Evolutionary conservation across 1,139 yeast genomes (phyloP).

Genomic region (Entelexis sorbosivorans): DNA sequence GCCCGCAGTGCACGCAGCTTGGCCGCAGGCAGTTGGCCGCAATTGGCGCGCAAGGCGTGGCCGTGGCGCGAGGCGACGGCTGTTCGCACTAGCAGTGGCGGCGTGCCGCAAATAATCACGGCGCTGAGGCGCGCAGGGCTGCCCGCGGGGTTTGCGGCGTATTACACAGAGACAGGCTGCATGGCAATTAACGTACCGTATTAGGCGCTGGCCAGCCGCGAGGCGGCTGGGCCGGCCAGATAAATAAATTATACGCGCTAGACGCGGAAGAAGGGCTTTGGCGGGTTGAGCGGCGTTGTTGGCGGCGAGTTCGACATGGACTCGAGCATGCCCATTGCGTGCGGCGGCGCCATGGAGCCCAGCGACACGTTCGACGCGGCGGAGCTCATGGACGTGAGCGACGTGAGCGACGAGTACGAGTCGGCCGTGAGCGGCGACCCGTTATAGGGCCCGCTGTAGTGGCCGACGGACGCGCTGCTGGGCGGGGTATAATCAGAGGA

Average conservation of each 20-base stretch:
- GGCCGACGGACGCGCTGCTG: conserved; percentile 4
- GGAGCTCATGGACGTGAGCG: conserved; percentile 18
- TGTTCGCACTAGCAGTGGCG: no score
- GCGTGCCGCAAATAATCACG: no score
- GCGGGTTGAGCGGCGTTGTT: conserved; percentile 24
- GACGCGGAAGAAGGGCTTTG: conserved; percentile 23
- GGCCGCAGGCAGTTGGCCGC: no score
- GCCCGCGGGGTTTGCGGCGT: no score
- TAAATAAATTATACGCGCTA: conserved; percentile 7
- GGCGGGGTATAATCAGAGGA: conserved; percentile 19
- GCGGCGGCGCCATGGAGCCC: conserved; percentile 10
- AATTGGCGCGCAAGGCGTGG: no score
- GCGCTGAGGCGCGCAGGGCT: no score
- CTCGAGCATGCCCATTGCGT: conserved; percentile 11
- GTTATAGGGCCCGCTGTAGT: conserved; percentile 12
- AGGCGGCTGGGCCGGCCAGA: background rate
- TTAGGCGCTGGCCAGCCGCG: background rate
- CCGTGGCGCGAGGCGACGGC: no score
- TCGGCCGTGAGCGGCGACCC: conserved; percentile 23
- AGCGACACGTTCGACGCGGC: conserved; percentile 14
- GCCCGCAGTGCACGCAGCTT: no score
- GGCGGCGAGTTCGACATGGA: conserved; percentile 22
- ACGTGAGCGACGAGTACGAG: conserved; percentile 18
- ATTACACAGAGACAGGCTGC: background rate
- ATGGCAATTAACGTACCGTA: background rate